Percentiles rank a stretch among this genome's conserved stretches.
Evolutionary conservation across 2,329 filamentous ascomycete species (phyloP).

Genomic region (Raffaelea arxii): DNA sequence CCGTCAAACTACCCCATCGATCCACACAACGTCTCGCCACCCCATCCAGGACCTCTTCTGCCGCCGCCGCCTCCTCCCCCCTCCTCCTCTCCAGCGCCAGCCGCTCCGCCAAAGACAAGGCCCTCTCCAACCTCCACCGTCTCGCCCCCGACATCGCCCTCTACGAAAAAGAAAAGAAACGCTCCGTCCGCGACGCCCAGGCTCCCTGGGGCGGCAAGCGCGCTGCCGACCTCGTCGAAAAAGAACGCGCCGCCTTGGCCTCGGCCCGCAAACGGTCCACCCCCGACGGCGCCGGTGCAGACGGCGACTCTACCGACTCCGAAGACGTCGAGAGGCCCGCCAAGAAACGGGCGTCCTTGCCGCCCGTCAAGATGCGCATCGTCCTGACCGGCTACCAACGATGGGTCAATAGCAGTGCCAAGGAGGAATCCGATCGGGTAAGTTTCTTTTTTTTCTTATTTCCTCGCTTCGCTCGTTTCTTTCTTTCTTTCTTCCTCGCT

Average conservation of each 20-base stretch:
- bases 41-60: too few relatives aligned
- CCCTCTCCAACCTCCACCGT: slow-evolving; percentile 64
- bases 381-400: slow-evolving; percentile 75
- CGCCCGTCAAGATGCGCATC: slow-evolving; percentile 63
- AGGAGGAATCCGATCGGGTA: slow-evolving; percentile 75
- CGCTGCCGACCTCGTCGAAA: slow-evolving; percentile 49
- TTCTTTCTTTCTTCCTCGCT: not conserved
- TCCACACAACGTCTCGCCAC: too few relatives aligned
- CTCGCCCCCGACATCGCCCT: slow-evolving; percentile 77
- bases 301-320: slow-evolving; percentile 32
- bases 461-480: too few relatives aligned
- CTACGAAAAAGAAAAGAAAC: slow-evolving; percentile 90
- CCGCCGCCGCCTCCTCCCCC: slow-evolving; percentile 62
- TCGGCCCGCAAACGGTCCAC: slow-evolving; percentile 10
- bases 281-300: slow-evolving; percentile 27
- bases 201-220: slow-evolving; percentile 53
- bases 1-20: not conserved
- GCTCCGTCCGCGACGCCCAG: slow-evolving; percentile 39
- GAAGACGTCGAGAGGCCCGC: slow-evolving; percentile 39
- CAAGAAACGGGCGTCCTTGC: slow-evolving; percentile 53
- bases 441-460: slow-evolving; percentile 21
- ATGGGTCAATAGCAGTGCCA: slow-evolving; percentile 65
- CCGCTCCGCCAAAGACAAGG: slow-evolving; percentile 81
- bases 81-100: slow-evolving; percentile 57
- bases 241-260: slow-evolving; percentile 38